Percentiles rank a stretch among this genome's conserved stretches.
These are phyloP conservation scores for Paxillus rubicundulus DNA, from an alignment of 768 basidiomycete genomes.

Conservation along the genomic window DNA sequence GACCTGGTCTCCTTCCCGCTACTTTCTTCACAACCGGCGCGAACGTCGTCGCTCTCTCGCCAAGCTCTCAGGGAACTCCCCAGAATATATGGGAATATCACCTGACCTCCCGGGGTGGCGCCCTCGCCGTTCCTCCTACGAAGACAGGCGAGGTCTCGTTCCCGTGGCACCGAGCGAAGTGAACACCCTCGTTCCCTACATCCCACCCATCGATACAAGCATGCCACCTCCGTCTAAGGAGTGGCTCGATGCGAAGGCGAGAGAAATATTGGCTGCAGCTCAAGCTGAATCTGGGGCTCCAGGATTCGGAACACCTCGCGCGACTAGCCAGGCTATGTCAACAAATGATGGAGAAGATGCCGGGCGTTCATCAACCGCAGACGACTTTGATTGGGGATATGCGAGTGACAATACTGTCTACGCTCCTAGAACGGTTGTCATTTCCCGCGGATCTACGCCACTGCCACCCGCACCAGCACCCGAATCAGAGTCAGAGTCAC, in stretches of 20 bases:
- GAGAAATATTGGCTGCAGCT: conserved; percentile 11
- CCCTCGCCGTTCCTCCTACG: conserved; percentile 24
- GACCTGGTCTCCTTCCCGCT: conserved; percentile 8
- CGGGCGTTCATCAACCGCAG: neutral
- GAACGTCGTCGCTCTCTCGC: conserved; percentile 17
- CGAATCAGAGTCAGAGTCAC: conserved; percentile 5
- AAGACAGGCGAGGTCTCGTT: conserved; percentile 22
- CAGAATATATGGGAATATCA: conserved; percentile 24
- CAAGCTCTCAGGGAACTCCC: conserved; percentile 11
- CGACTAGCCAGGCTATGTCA: neutral
- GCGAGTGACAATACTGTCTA: conserved; percentile 21
- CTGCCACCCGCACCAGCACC: conserved; percentile 1
- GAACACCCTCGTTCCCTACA: conserved; percentile 24
- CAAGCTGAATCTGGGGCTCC: conserved; percentile 12
- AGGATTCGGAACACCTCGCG: no score
- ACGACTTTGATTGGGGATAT: conserved; percentile 21
- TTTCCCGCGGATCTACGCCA: neutral
- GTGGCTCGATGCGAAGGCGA: conserved; percentile 17
- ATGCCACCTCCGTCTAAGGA: conserved; percentile 12
- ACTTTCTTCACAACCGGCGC: conserved; percentile 8
- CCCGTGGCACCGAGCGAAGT: conserved; percentile 26
- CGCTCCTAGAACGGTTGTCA: neutral
- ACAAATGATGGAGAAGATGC: neutral
- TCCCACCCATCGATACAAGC: conserved; percentile 23
- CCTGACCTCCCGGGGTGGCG: conserved; percentile 22